A percentile compares a stretch with the other conserved stretches of the same genome.
These are phyloP conservation scores for Dimocarpus longan DNA, from an alignment of 345 rosid species.

Conservation along the genomic window DNA sequence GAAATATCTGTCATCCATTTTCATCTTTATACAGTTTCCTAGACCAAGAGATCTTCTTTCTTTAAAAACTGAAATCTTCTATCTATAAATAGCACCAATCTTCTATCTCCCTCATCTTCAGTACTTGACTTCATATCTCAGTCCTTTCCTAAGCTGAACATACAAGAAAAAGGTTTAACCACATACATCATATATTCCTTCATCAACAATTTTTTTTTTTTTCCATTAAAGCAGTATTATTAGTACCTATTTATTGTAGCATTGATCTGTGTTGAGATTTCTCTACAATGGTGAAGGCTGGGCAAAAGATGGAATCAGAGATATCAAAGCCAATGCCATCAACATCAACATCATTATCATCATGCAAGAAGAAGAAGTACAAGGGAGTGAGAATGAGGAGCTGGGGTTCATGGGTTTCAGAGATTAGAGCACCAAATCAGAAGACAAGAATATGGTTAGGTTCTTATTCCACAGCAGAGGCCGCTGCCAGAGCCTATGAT, in stretches of 20 bases:
- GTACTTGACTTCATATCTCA: constrained; percentile 9
- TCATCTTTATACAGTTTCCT: constrained; percentile 28
- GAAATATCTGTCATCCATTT: constrained; percentile 52
- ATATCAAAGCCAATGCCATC: constrained; percentile 35
- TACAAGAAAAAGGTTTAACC: constrained; percentile 14
- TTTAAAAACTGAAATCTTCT: background rate
- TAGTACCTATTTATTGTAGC: background rate
- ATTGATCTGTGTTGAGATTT: background rate
- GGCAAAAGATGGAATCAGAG: constrained; percentile 42
- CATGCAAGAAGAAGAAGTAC: constrained; percentile 56
- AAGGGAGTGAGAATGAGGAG: constrained; percentile 99
- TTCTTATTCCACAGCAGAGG: constrained; percentile 91
- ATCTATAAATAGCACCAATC: constrained; percentile 40
- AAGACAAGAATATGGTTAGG: constrained; percentile 98
- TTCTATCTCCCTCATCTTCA: constrained; percentile 18
- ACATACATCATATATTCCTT: too few relatives aligned
- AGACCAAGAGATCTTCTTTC: constrained; percentile 30
- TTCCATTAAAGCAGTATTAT: too few relatives aligned
- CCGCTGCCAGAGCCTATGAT: constrained; percentile 97
- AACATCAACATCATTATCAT: constrained; percentile 29
- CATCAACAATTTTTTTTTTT: too few relatives aligned
- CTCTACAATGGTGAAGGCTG: constrained; percentile 64
- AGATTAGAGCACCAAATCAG: constrained; percentile 94
- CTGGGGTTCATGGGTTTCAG: constrained; percentile 99
- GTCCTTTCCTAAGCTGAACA: constrained; percentile 1